These are phyloP conservation scores for Dionaea muscipula DNA, from an alignment of 179 eudicot species.

Conservation along the genomic window DNA sequence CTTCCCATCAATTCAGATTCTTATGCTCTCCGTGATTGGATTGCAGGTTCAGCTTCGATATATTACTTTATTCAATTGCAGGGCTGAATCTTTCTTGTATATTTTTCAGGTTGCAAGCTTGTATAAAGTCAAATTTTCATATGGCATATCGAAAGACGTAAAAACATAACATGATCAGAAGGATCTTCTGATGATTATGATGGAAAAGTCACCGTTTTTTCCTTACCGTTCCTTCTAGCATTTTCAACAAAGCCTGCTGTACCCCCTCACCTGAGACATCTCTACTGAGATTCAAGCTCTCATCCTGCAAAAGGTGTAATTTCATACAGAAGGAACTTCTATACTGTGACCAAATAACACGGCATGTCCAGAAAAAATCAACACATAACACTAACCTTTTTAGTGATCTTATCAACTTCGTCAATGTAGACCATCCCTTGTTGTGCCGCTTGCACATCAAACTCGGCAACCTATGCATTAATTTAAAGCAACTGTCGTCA, in stretches of 20 bases:
- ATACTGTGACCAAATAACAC: background rate
- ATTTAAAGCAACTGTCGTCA: background rate
- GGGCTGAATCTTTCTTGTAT: too few species aligned
- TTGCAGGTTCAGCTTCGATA: too few species aligned
- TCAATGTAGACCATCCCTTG: constrained; percentile 27
- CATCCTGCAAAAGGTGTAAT: constrained; percentile 1
- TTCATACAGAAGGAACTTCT: background rate
- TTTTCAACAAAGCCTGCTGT: constrained; percentile 12
- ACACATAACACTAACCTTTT: constrained; percentile 11
- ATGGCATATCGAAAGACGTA: too few species aligned
- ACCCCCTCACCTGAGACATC: constrained; percentile 13
- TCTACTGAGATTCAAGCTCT: constrained; percentile 5
- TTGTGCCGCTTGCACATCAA: constrained; percentile 21
- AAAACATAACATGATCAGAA: too few species aligned
- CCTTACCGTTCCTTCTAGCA: constrained; percentile 13
- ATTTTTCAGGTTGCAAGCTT: too few species aligned
- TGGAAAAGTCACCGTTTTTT: too few species aligned
- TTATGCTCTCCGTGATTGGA: too few species aligned
- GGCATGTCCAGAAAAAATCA: background rate
- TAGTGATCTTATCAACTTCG: constrained; percentile 23
- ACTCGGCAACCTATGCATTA: constrained; percentile 12
- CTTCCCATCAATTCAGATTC: too few species aligned
- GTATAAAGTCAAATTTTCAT: too few species aligned
- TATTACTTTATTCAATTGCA: too few species aligned
- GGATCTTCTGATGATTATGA: too few species aligned